Evolutionary conservation across 2,329 filamentous ascomycete genomes (phyloP), one percentile per base, ranked within the genome.

Genomic region (Cordyceps sp.): DNA sequence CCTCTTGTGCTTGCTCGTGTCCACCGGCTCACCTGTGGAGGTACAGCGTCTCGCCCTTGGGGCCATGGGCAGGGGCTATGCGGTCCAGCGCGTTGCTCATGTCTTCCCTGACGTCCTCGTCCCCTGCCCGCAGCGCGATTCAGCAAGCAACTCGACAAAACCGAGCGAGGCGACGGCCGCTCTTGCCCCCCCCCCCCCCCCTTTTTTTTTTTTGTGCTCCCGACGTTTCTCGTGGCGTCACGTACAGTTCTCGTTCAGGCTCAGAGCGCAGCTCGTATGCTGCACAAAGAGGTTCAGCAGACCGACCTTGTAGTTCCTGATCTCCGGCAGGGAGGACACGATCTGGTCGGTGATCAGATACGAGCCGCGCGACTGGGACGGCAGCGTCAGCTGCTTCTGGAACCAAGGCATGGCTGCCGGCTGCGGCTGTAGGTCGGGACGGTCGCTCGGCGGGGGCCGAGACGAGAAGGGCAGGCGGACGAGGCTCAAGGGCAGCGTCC

Each of bases 61-160:
- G 69, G 34, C 92, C 86, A 5, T 56, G 55, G 47, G 82, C 80
- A 0, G 86, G 85, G 26, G 78, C 90, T 46, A 98, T 80, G 28
- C 85, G 67, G 55, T 98, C 88, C 42, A 98, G 63, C 29, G 88
- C 84, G 59, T 94, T 84, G 48, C 73, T 84, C 88, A 96, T 93
- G 55, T 98, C 85, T 26, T 69, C 69, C 36, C 85, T 70, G n/a
- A 98, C 90, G 57, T 92, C 83, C 29, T 53, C 49, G 47, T 88
- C 83, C 83, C 52, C 52, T 53, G 6, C 7, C 6, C 26, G 16
- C 16, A 17, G n/a, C 15, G 26, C 9, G 15, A 16, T 28, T 4
- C 14, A 10, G 14, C 12, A 5, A 10, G 7, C 10, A 28, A 16
- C 14, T 13, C 18, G 10, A 6, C 16, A 4, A 13, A 12, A 6